Evolutionary conservation across 75 land plant species (phyloP), one percentile per base, ranked within the genome.

Genomic region (Pinus taeda): DNA sequence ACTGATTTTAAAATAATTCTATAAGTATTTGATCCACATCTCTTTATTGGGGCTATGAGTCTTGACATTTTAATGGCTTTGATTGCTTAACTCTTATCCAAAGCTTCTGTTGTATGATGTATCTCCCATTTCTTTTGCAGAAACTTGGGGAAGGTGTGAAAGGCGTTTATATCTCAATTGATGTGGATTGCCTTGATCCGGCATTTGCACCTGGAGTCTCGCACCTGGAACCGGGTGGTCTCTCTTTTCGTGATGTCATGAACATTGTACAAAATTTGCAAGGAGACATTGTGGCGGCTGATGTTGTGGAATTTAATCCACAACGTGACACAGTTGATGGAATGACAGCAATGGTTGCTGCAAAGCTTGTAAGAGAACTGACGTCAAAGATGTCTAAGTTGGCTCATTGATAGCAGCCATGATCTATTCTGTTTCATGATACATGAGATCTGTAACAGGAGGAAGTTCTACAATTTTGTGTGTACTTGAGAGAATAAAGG

Each of bases 171-270:
- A 81, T 97, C 26, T 97, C 98, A 24, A 86, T 97, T 39, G 99
- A 97, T 82, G 85, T 91, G 36, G 99, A 97, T 62, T 91, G 96
- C 75, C 94, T 97, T 29, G 99, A 97, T 74, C 99, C 99, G 22
- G 99, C 98, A n/a, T n/a, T 39, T 97, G 99, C 99, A 49, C 99
- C 99, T 42, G 99, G 98, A n/a, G 99, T 97, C 9, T 97, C 99
- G 11, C 99, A 97, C 74, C 88, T 95, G 26, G 99, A 97, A 76
- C 98, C 99, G 4, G 98, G 98, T 15, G 99, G 99, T 18, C 93
- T 97, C 57, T 89, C 94, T 6, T 97, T 97, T 74, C 88, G 98
- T 13, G 99, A 97, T 78, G 98, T 97, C 71, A 87, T 95, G 82
- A 94, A 95, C 85, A 95, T 95, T 15, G 80, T 95, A 59, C 98